phyloP scores from a whole-genome alignment of 805 yeast genomes.

The Komagataella mondaviorum region DNA sequence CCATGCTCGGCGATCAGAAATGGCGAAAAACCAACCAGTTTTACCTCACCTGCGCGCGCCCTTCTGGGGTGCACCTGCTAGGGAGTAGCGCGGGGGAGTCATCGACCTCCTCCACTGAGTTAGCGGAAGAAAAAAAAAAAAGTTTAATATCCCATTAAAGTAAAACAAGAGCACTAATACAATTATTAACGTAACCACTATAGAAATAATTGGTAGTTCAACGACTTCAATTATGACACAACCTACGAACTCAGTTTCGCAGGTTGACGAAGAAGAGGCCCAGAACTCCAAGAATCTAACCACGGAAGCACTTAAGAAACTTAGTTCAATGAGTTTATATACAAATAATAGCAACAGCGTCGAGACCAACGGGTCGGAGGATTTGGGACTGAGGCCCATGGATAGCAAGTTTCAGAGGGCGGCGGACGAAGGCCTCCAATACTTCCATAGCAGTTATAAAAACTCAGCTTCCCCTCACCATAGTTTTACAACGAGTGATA shows the following conservation, averaged over 20 bases:
- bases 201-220: not conserved
- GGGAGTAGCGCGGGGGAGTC: not conserved
- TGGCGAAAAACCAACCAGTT: not conserved
- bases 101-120: not conserved
- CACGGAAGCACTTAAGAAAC: constrained; percentile 2
- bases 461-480: not conserved
- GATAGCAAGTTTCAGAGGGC: constrained; percentile 17
- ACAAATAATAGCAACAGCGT: not conserved
- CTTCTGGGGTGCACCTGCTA: not conserved
- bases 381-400: constrained; percentile 18
- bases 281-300: constrained; percentile 1
- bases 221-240: not conserved
- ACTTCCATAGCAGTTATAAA: not conserved
- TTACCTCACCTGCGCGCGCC: not conserved
- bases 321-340: not conserved
- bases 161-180: not conserved
- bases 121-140: not conserved
- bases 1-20: not conserved
- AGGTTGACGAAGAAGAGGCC: not conserved
- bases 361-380: constrained; percentile 3
- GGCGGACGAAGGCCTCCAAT: constrained; percentile 14
- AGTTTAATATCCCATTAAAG: not conserved
- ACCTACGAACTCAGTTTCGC: not conserved
- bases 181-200: not conserved
- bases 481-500: not conserved